phyloP scores from a whole-genome alignment of 2,329 filamentous ascomycete species.

The Hymenotorrendiella dingleyae region DNA sequence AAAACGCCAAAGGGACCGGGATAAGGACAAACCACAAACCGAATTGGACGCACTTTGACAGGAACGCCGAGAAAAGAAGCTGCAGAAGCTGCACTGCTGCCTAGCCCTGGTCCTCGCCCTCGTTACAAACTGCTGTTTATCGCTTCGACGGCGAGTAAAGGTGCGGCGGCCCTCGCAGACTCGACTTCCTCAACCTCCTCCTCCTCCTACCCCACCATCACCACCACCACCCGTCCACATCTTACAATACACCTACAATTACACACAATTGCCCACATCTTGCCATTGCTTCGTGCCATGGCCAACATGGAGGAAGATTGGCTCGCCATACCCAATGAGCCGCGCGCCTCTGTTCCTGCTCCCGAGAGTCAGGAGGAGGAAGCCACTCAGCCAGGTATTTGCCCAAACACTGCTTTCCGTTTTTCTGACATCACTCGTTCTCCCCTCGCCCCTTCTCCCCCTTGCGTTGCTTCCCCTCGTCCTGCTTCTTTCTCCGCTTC shows the following conservation, averaged over 20 bases:
- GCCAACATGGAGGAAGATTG: neutral
- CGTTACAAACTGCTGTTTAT: too few species aligned
- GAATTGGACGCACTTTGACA: neutral
- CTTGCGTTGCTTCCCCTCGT: constrained; percentile 1
- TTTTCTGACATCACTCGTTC: constrained; percentile 1
- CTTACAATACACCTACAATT: neutral
- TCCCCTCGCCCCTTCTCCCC: constrained; percentile 1
- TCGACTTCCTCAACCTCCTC: too few species aligned
- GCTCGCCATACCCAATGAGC: neutral
- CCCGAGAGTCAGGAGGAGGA: constrained; percentile 25
- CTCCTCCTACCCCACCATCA: neutral
- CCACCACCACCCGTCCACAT: neutral
- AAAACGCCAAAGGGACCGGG: neutral
- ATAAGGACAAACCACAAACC: neutral
- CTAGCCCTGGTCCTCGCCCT: neutral
- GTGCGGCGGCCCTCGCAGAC: too few species aligned
- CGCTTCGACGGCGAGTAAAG: neutral
- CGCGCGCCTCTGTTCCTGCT: constrained; percentile 3
- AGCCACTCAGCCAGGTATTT: constrained; percentile 28
- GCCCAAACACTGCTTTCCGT: neutral
- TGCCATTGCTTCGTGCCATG: constrained; percentile 6
- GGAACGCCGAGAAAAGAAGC: neutral
- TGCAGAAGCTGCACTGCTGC: neutral
- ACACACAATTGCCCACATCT: neutral
- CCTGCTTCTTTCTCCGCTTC: constrained; percentile 2